Evolutionary conservation across 2,329 filamentous ascomycete species (phyloP).

Genomic region (Diplocarpon mali): DNA sequence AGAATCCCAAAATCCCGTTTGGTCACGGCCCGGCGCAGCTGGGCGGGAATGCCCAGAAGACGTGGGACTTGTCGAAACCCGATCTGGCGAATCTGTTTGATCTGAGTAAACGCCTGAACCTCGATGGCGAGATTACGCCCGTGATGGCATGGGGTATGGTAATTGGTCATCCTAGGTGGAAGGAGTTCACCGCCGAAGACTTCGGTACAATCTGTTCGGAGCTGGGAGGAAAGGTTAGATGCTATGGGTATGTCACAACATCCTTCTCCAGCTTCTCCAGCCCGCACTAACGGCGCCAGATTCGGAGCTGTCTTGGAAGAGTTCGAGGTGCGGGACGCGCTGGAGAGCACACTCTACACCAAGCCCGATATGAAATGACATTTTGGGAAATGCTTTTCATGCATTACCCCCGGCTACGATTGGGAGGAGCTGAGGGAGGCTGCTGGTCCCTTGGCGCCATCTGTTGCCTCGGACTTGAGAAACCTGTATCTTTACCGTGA

Average conservation of each 20-base stretch:
- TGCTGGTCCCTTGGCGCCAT: too few species aligned
- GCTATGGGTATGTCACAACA: conserved; percentile 69
- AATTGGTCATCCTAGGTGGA: conserved; percentile 57
- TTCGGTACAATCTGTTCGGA: conserved; percentile 63
- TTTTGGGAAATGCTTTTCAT: conserved; percentile 2
- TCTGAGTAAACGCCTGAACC: conserved; percentile 69
- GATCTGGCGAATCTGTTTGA: conserved; percentile 76
- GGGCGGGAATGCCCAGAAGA: conserved; percentile 36
- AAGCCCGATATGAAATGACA: conserved; percentile 14
- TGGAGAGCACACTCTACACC: conserved; percentile 24
- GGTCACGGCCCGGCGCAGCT: conserved; percentile 29
- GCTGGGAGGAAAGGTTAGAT: conserved; percentile 70
- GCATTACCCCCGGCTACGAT: background rate
- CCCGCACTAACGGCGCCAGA: conserved; percentile 28
- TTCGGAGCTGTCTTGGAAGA: conserved; percentile 62
- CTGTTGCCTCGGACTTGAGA: too few species aligned
- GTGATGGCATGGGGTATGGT: conserved; percentile 91
- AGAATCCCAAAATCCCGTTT: conserved; percentile 41
- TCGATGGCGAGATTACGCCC: conserved; percentile 85
- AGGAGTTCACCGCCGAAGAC: conserved; percentile 55
- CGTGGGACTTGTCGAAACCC: conserved; percentile 66
- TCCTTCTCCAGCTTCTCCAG: background rate
- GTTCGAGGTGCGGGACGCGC: conserved; percentile 39
- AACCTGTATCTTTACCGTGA: too few species aligned
- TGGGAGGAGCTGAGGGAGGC: too few species aligned